These are phyloP conservation scores for Huntiella decipiens DNA, from an alignment of 2,329 filamentous ascomycete species.

Conservation along the genomic window DNA sequence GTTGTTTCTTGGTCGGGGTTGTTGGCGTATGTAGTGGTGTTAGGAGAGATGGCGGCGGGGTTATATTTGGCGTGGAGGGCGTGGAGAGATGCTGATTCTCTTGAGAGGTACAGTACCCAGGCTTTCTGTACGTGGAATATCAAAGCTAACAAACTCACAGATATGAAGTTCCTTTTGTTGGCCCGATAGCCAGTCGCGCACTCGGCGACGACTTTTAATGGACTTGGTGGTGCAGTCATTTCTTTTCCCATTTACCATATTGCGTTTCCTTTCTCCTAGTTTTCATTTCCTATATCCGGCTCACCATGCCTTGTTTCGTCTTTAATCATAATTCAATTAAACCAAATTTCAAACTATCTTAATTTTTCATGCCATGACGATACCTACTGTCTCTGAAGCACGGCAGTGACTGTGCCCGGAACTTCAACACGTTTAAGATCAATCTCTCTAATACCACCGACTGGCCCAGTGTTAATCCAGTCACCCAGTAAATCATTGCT, in stretches of 20 bases:
- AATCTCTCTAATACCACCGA: conserved; percentile 11
- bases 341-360: neutral
- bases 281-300: neutral
- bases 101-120: conserved; percentile 32
- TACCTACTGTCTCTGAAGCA: neutral
- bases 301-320: neutral
- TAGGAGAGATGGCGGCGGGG: conserved; percentile 58
- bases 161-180: conserved; percentile 77
- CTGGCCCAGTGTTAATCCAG: conserved; percentile 46
- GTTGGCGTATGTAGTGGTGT: conserved; percentile 66
- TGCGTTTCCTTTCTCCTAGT: neutral
- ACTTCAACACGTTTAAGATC: neutral
- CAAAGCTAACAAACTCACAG: conserved; percentile 22
- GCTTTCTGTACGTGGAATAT: conserved; percentile 14
- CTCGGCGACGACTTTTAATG: conserved; percentile 54
- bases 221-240: neutral
- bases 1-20: conserved; percentile 71
- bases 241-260: neutral
- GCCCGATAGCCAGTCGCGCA: conserved; percentile 67
- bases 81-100: conserved; percentile 60
- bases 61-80: conserved; percentile 58
- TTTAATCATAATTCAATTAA: neutral
- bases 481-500: conserved; percentile 65
- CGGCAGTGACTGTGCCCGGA: neutral
- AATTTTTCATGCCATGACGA: neutral